Evolutionary conservation across 306 rosid species (phyloP), one percentile per base, ranked within the genome.

Genomic region (Datisca glomerata): DNA sequence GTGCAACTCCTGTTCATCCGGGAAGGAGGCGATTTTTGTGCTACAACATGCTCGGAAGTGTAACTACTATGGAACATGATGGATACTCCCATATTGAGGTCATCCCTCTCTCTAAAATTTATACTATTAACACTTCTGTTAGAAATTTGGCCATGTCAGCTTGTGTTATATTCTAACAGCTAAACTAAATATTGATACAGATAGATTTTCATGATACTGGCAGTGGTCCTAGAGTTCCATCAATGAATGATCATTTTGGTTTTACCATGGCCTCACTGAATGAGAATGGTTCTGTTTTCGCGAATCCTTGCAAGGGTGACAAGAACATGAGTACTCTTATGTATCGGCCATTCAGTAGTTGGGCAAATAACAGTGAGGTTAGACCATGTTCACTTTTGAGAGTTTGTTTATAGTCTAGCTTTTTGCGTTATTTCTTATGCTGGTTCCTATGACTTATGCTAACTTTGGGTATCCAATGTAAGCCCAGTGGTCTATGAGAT

Each of bases 171-270:
- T 62, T 49, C 58, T 72, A 16, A 57, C 31, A 40, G 15, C 47
- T 24, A 24, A 45, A 50, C 56, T 51, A 14, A 13, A 29, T 9
- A 20, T 12, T 35, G 57, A 55, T 59, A 16, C 80, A 87, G 97
- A 83, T 79, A 41, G 94, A 87, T 68, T 87, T 83, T 72, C 97
- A 87, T 65, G 94, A 87, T 60, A 83, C 98, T 51, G 74, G 96
- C 39, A 69, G 85, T 21, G 66, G 79, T 53, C 91, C 92, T 4
- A 72, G 98, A 66, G 81, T 84, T 72, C 98, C 98, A 20, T 77
- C 96, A 41, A 84, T 89, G 98, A 89, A 77, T 3, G 95, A 89
- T 52, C 92, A 89, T 73, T 89, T 89, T 71, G 98, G 95, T 66
- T 89, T 84, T 57, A 77, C 98, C 40, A 78, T 89, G 92, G 98